Conservation (phyloP, 805 yeast species). For the Saturnispora serradocipensis region DNA sequence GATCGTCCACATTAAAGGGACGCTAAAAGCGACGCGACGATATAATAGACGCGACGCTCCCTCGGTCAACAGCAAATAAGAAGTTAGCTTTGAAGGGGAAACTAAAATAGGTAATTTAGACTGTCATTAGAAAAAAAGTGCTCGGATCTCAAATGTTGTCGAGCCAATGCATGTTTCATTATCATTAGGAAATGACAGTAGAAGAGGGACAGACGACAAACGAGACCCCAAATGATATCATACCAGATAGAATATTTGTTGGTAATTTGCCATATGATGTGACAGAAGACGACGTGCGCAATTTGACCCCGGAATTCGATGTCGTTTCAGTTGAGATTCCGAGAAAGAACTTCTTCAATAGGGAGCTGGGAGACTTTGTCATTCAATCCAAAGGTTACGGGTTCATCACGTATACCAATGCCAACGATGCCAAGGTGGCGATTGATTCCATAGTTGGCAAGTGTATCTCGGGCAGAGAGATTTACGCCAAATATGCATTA, state of each 20-base stretch:
- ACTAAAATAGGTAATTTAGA: background rate
- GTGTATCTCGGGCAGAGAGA: conserved; percentile 28
- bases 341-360: conserved; percentile 19
- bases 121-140: background rate
- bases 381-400: conserved; percentile 30
- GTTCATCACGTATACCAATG: conserved; percentile 49
- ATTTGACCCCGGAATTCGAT: conserved; percentile 30
- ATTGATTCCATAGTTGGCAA: conserved; percentile 27
- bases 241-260: conserved; percentile 38
- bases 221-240: conserved; percentile 15
- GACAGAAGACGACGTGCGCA: conserved; percentile 36
- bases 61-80: background rate
- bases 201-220: conserved; percentile 4
- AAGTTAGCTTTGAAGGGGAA: background rate
- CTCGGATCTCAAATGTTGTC: background rate
- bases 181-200: conserved; percentile 3
- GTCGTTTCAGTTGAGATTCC: conserved; percentile 27
- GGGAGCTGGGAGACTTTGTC: conserved; percentile 17
- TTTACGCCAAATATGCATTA: conserved; percentile 45
- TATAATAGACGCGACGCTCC: background rate
- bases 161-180: background rate
- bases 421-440: conserved; percentile 62
- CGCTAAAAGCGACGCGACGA: background rate
- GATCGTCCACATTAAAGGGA: background rate
- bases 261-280: conserved; percentile 37